A percentile compares a stretch with the other conserved stretches of the same genome.
Evolutionary conservation across 2,329 filamentous ascomycete genomes (phyloP).

Genomic region (Aspergillus fumigatiaffinis): DNA sequence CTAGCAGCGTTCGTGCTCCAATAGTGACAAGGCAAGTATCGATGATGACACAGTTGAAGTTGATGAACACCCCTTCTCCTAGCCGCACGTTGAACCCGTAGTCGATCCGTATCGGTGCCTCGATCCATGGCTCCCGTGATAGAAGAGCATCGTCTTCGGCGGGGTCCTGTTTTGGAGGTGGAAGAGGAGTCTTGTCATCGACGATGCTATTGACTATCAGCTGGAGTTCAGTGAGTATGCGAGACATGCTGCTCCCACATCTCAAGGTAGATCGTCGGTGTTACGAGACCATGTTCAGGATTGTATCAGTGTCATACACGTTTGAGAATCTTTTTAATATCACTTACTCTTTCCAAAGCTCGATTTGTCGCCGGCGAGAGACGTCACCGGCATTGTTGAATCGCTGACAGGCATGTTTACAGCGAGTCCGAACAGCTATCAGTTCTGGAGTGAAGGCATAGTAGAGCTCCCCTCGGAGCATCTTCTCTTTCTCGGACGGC

Average conservation of each 20-base stretch:
- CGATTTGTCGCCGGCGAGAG: constrained; percentile 58
- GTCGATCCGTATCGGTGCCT: constrained; percentile 66
- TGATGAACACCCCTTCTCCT: constrained; percentile 70
- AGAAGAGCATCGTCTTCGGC: constrained; percentile 65
- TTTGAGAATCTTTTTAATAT: background rate
- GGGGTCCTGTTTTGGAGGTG: constrained; percentile 52
- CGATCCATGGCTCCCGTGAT: constrained; percentile 63
- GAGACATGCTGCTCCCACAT: background rate
- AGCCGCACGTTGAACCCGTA: constrained; percentile 73
- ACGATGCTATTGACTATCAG: constrained; percentile 51
- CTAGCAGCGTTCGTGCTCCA: constrained; percentile 72
- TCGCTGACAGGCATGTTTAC: constrained; percentile 55
- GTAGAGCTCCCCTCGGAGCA: constrained; percentile 68
- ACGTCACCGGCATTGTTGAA: constrained; percentile 63
- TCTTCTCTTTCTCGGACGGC: constrained; percentile 38
- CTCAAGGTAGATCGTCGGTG: background rate
- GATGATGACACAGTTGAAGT: constrained; percentile 69
- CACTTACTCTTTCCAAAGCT: constrained; percentile 69
- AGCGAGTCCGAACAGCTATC: constrained; percentile 59
- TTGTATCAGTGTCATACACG: background rate
- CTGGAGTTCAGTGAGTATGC: background rate
- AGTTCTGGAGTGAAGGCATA: constrained; percentile 69
- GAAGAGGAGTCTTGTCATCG: constrained; percentile 60
- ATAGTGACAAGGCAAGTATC: constrained; percentile 73
- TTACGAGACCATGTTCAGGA: background rate